These are phyloP conservation scores for Cryptococcus sp. DNA, from an alignment of 1,284 basidiomycete species.

Conservation along the genomic window DNA sequence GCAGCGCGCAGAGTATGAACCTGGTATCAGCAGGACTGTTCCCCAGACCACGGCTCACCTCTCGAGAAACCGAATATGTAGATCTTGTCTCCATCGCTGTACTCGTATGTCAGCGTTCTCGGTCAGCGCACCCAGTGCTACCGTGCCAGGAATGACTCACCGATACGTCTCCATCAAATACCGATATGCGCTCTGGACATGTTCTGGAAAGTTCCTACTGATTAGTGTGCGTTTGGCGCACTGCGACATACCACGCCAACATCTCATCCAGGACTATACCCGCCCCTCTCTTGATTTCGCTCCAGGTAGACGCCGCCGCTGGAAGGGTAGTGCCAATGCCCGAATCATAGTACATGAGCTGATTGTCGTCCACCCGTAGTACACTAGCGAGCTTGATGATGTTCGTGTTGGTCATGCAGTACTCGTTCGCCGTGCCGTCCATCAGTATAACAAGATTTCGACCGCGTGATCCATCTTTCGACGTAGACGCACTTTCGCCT, in stretches of 20 bases:
- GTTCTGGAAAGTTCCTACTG: slow-evolving; percentile 23
- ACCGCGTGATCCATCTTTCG: neutral
- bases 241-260: slow-evolving; percentile 23
- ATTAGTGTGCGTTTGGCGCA: neutral
- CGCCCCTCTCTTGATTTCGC: slow-evolving; percentile 7
- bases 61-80: slow-evolving; percentile 54
- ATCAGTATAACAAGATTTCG: slow-evolving; percentile 37
- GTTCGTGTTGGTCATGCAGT: slow-evolving; percentile 27
- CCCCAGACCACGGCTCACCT: slow-evolving; percentile 24
- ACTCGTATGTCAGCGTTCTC: too few relatives aligned
- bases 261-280: slow-evolving; percentile 17
- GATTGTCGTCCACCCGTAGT: slow-evolving; percentile 17
- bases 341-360: slow-evolving; percentile 30
- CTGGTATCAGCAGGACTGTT: neutral
- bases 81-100: slow-evolving; percentile 47
- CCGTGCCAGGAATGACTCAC: neutral
- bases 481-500: too few relatives aligned
- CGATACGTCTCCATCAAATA: slow-evolving; percentile 33
- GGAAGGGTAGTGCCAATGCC: slow-evolving; percentile 23
- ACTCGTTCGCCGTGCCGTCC: slow-evolving; percentile 35
- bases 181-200: slow-evolving; percentile 31
- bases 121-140: neutral
- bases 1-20: slow-evolving; percentile 50
- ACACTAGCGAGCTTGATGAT: slow-evolving; percentile 31
- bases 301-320: slow-evolving; percentile 1